Conservation (phyloP, 768 basidiomycete genomes). For the Tricholoma hemisulphureum region DNA sequence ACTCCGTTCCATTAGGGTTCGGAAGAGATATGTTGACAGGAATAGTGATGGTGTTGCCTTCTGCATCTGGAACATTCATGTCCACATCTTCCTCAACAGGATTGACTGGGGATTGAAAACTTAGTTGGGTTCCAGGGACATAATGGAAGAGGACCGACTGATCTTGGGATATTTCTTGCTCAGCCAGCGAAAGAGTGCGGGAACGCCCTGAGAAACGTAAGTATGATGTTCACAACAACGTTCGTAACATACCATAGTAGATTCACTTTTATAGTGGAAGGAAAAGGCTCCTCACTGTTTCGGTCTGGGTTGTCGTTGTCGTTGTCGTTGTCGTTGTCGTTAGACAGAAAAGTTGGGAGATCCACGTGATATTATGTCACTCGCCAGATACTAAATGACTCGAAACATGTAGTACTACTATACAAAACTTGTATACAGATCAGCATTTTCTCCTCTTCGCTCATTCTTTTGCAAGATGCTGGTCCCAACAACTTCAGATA, state of each 20-base stretch:
- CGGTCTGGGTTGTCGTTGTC: background rate
- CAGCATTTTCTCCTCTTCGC: background rate
- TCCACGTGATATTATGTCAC: constrained; percentile 17
- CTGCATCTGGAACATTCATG: constrained; percentile 59
- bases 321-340: background rate
- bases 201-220: constrained; percentile 72
- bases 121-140: background rate
- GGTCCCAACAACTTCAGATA: constrained; percentile 29
- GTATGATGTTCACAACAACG: background rate
- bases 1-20: constrained; percentile 96
- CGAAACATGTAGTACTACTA: background rate
- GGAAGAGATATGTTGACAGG: constrained; percentile 76
- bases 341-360: background rate
- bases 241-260: constrained; percentile 12
- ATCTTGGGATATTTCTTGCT: constrained; percentile 99
- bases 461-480: constrained; percentile 25
- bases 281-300: background rate
- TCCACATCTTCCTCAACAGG: constrained; percentile 88
- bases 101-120: constrained; percentile 43
- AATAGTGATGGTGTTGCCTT: constrained; percentile 64
- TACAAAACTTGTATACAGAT: too few relatives aligned
- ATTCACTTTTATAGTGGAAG: background rate
- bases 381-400: constrained; percentile 12
- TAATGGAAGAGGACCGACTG: constrained; percentile 45
- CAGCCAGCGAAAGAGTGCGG: constrained; percentile 96